Conservation (phyloP, 768 basidiomycete species). For the Pulveroboletus ravenelii region DNA sequence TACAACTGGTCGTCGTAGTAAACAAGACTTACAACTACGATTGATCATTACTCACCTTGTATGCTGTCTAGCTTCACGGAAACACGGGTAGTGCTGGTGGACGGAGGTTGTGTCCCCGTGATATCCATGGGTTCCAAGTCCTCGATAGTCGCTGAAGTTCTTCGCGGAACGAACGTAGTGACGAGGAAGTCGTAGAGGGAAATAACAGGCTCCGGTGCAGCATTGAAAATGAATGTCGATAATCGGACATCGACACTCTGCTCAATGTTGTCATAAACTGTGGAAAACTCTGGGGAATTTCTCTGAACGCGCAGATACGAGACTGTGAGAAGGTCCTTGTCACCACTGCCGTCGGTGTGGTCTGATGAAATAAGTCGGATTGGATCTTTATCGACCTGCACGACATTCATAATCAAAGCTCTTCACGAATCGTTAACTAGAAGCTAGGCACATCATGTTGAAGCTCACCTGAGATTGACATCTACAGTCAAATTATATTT, state of each 20-base stretch:
- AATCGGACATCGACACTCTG: constrained; percentile 84
- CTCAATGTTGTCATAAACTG: constrained; percentile 77
- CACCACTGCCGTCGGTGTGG: constrained; percentile 35
- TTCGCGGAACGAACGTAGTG: constrained; percentile 80
- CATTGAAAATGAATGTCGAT: constrained; percentile 86
- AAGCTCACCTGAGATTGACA: constrained; percentile 64
- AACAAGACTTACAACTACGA: constrained; percentile 3
- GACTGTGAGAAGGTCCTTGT: constrained; percentile 70
- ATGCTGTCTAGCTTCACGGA: constrained; percentile 80
- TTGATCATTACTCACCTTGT: constrained; percentile 48
- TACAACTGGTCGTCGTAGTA: constrained; percentile 47
- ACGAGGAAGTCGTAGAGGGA: constrained; percentile 95
- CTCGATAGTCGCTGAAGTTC: constrained; percentile 7
- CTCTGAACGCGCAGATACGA: constrained; percentile 76
- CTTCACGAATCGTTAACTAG: constrained; percentile 34
- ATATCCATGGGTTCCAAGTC: constrained; percentile 6
- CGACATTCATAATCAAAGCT: constrained; percentile 70
- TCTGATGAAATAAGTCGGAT: constrained; percentile 66
- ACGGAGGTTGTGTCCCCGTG: constrained; percentile 1
- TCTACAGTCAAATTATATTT: constrained; percentile 87
- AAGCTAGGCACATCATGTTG: neutral
- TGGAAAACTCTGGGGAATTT: constrained; percentile 79
- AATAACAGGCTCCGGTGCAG: constrained; percentile 86
- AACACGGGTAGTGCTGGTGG: constrained; percentile 67
- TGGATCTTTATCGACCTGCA: constrained; percentile 49